Evolutionary conservation across 805 yeast genomes (phyloP), one percentile per base, ranked within the genome.

Genomic region (Candida nemodendra): DNA sequence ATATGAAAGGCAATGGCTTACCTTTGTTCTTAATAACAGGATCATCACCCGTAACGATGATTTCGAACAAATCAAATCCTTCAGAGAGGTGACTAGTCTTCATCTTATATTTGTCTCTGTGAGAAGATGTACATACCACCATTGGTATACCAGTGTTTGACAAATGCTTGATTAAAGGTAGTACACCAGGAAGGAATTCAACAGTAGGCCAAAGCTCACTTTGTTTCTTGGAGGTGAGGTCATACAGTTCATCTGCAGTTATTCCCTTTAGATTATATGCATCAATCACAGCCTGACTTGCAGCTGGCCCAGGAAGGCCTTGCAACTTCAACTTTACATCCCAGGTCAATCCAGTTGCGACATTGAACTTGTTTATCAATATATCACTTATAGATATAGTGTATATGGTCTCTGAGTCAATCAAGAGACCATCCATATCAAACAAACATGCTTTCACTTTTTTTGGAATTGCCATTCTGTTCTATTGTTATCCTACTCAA

Each of bases 341-440:
- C 97, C 98, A 91, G 0, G 93, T 82, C 47, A 84, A 71, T 0
- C 95, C 95, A 54, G 81, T 84, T 4, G 42, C 24, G n/a, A 39
- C 36, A 8, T 84, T 86, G 54, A 77, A 83, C 9, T 46, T 47
- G 38, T 70, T 66, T 11, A 78, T 76, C 18, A 93, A 69, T 2
- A 86, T 61, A 37, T 78, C 81, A 34, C 84, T 76, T 22, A 86
- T 68, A 3, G 86, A 84, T 39, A 78, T 78, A 1, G 99, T 91
- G 61, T 93, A 93, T 38, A 90, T 71, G 48, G 86, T 95, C 62
- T 93, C 99, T 4, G 97, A 85, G 65, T 90, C 87, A 56, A 93
- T 76, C 45, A 93, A 69, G 17, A 95, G 75, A 1, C 99, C 99
- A 59, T 93, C 99, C 98, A 93, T 86, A 70, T 87, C 96, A 44